Evolutionary conservation across 2,329 filamentous ascomycete species (phyloP), one percentile per base, ranked within the genome.

Genomic region (Coleophoma cylindrospora): DNA sequence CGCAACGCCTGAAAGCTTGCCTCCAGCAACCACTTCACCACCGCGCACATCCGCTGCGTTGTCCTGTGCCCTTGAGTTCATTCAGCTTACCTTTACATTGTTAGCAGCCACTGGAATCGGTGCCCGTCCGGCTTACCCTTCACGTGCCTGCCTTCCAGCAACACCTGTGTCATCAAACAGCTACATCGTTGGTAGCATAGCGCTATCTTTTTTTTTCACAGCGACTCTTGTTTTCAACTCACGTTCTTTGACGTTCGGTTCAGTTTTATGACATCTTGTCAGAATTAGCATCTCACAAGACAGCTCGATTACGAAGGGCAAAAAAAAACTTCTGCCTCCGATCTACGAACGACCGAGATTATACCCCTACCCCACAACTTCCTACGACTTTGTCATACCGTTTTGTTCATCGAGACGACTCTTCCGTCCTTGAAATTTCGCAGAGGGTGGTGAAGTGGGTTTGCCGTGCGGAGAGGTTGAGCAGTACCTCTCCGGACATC

Each of bases 401-500:
- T 10, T 27, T 43, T 22, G 40, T 37, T 43, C 41, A 19, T n/a
- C 38, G 40, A 14, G 9, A 36, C 15, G 13, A 38, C 40, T n/a
- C 22, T 10, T 44, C 40, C 44, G 46, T 19, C 5, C 8, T 40
- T 15, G 19, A 21, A 50, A 36, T 47, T 43, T 45, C 17, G 48
- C 34, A 40, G 48, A 57, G 55, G 54, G 55, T 44, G 50, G 53
- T 50, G 51, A 47, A 52, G 55, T 52, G 56, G 51, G 51, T 40
- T 56, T 55, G 36, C 40, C 47, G 64, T 66, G 63, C 64, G 63
- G 65, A 57, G 65, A 67, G 65, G 66, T 66, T 58, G 59, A 61
- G 57, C 48, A 60, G 27, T 54, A 62, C 65, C 66, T 68, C 65
- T 66, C 64, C 66, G 65, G 64, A 65, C 66, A 63, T 61, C 54